Percentiles rank a stretch among this genome's conserved stretches.
Conservation (phyloP, 2,329 filamentous ascomycete genomes). For the Fusarium decemcellulare region DNA sequence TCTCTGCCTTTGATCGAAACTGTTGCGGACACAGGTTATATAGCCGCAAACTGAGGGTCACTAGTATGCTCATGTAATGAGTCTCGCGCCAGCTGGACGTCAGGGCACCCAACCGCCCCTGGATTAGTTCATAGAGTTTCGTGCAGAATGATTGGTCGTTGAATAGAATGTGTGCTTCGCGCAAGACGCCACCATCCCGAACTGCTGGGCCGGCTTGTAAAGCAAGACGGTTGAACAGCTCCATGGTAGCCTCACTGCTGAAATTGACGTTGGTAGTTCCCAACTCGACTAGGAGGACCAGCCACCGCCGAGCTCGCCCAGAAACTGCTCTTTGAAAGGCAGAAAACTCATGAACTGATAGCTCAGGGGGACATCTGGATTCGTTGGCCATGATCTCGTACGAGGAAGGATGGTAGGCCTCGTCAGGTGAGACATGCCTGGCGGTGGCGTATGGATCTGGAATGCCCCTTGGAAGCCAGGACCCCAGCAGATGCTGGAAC, state of each 20-base stretch:
- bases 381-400: constrained; percentile 68
- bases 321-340: constrained; percentile 64
- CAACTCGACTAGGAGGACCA: constrained; percentile 63
- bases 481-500: constrained; percentile 36
- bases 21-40: constrained; percentile 32
- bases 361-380: constrained; percentile 59
- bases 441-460: constrained; percentile 24
- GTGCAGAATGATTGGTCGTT: constrained; percentile 64
- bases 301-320: constrained; percentile 64
- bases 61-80: constrained; percentile 69
- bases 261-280: constrained; percentile 72
- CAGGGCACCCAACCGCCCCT: constrained; percentile 59
- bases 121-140: constrained; percentile 63
- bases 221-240: constrained; percentile 66
- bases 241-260: constrained; percentile 64
- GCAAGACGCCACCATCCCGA: constrained; percentile 49
- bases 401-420: constrained; percentile 61
- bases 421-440: neutral
- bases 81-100: constrained; percentile 71
- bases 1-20: constrained; percentile 36
- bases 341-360: constrained; percentile 67
- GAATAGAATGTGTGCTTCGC: constrained; percentile 65
- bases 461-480: constrained; percentile 42
- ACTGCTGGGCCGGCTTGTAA: constrained; percentile 67
- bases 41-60: constrained; percentile 63